phyloP scores from a whole-genome alignment of 1,139 yeast genomes.

The Meyerozyma sp. region DNA sequence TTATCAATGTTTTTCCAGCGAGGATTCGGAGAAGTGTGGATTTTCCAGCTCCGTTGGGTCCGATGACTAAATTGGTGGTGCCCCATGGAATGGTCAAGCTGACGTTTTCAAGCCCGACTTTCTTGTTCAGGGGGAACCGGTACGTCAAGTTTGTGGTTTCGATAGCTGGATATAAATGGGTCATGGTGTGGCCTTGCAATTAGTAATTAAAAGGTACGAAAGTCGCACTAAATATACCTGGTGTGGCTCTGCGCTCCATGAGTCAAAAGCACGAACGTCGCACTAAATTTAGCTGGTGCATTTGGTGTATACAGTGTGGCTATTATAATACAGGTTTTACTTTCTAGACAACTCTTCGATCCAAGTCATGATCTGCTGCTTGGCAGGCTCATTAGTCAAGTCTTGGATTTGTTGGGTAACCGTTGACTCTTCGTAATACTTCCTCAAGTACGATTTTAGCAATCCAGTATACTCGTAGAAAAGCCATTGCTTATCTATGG shows the following conservation, averaged over 20 bases:
- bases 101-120: conserved; percentile 66
- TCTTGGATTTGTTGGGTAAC: not conserved
- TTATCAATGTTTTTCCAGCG: conserved; percentile 88
- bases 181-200: not conserved
- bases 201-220: not conserved
- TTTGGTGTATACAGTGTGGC: too few species aligned
- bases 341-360: not conserved
- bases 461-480: conserved; percentile 41
- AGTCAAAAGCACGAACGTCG: not conserved
- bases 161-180: conserved; percentile 36
- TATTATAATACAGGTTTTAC: not conserved
- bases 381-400: not conserved
- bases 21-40: conserved; percentile 77
- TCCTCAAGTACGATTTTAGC: conserved; percentile 36
- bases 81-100: conserved; percentile 60
- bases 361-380: not conserved
- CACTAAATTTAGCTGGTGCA: not conserved
- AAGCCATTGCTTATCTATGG: conserved; percentile 37
- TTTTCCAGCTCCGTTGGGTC: conserved; percentile 98
- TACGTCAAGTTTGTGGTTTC: conserved; percentile 65
- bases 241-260: too few species aligned
- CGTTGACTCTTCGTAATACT: conserved; percentile 5
- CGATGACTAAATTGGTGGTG: conserved; percentile 72
- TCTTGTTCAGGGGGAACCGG: conserved; percentile 56
- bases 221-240: not conserved